Percentiles rank a stretch among this genome's conserved stretches.
phyloP scores from a whole-genome alignment of 139 green algal species.

The Micromonas commoda region DNA sequence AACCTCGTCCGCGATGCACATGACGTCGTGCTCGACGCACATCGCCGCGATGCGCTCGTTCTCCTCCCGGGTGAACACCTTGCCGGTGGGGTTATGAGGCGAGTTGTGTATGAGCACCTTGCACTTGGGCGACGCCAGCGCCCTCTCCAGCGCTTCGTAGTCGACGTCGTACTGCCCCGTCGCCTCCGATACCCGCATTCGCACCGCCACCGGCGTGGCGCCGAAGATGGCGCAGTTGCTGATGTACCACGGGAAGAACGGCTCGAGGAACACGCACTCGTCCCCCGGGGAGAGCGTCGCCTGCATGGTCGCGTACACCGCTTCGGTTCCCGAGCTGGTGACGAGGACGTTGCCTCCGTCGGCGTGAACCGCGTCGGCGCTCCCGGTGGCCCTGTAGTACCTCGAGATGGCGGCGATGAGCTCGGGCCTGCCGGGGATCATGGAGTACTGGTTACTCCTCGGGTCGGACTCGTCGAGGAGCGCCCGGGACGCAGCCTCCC shows the following conservation, averaged over 20 bases:
- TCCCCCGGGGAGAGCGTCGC: slow-evolving; percentile 15
- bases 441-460: slow-evolving; percentile 14
- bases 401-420: background rate
- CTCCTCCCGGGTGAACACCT: background rate
- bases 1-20: slow-evolving; percentile 23
- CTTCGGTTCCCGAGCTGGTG: background rate
- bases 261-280: slow-evolving; percentile 21
- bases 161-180: slow-evolving; percentile 6
- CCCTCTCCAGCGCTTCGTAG: slow-evolving; percentile 6
- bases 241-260: slow-evolving; percentile 27
- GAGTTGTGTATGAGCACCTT: slow-evolving; percentile 28
- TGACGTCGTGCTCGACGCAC: background rate
- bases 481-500: background rate
- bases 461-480: background rate
- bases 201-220: slow-evolving; percentile 1
- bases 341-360: background rate
- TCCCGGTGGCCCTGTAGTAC: slow-evolving; percentile 10
- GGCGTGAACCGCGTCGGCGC: background rate
- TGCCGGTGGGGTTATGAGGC: slow-evolving; percentile 30
- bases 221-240: background rate
- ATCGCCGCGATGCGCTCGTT: slow-evolving; percentile 8
- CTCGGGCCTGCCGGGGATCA: background rate
- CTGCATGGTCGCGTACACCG: background rate
- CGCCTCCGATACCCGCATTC: background rate
- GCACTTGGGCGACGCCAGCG: background rate